phyloP scores from a whole-genome alignment of 805 yeast species.

The Ascoidea rubescens region DNA sequence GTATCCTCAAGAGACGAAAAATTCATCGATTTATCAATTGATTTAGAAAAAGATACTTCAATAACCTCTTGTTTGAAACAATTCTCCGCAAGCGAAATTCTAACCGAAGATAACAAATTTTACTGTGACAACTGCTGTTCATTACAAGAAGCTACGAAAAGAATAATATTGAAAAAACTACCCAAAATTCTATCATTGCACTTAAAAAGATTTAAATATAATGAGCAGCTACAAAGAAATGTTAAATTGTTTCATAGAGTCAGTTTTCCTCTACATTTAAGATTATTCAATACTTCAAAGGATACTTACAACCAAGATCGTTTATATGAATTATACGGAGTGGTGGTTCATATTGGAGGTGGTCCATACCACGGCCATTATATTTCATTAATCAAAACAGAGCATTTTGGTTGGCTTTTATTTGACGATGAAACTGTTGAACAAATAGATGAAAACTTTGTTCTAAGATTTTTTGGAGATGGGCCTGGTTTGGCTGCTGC shows the following conservation, averaged over 20 bases:
- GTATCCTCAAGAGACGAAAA: constrained; percentile 71
- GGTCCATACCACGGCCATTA: constrained; percentile 98
- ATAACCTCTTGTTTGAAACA: constrained; percentile 67
- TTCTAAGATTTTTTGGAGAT: constrained; percentile 78
- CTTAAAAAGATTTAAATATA: constrained; percentile 83
- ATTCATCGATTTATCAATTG: constrained; percentile 78
- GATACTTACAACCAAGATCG: constrained; percentile 31
- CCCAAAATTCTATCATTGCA: constrained; percentile 77
- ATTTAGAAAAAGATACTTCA: constrained; percentile 61
- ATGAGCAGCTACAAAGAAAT: constrained; percentile 67
- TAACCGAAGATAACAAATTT: constrained; percentile 80
- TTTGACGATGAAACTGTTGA: constrained; percentile 96
- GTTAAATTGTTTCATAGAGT: constrained; percentile 80
- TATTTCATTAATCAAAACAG: constrained; percentile 72
- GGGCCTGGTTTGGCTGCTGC: constrained; percentile 84
- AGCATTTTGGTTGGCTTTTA: constrained; percentile 71
- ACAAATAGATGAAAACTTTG: constrained; percentile 69
- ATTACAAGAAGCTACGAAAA: constrained; percentile 85
- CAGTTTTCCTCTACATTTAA: constrained; percentile 59
- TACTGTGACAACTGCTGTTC: constrained; percentile 86
- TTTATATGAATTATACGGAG: constrained; percentile 69
- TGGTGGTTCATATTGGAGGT: constrained; percentile 91
- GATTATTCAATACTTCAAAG: constrained; percentile 57
- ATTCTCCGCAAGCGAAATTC: constrained; percentile 75
- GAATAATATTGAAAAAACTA: constrained; percentile 62